Evolutionary conservation across 371 early-diverging fungal species (phyloP).

Genomic region (Apophysomyces elegans): DNA sequence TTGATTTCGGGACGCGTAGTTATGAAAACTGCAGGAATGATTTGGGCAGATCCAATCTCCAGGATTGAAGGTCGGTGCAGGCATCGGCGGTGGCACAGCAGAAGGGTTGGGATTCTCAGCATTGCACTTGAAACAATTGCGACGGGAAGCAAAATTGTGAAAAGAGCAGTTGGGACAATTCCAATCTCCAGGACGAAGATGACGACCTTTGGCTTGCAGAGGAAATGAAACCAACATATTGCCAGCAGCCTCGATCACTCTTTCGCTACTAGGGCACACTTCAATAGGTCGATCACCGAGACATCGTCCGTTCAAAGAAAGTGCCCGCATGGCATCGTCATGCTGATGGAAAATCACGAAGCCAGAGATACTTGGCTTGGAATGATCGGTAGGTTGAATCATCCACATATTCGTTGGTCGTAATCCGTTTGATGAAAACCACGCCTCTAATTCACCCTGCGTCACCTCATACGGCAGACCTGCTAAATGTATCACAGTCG

Average conservation of each 20-base stretch:
- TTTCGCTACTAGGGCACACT: slow-evolving; percentile 66
- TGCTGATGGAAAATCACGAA: slow-evolving; percentile 63
- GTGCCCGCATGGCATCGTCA: slow-evolving; percentile 64
- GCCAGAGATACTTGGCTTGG: slow-evolving; percentile 64
- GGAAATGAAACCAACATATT: slow-evolving; percentile 63
- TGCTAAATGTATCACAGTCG: slow-evolving; percentile 68
- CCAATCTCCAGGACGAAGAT: slow-evolving; percentile 76
- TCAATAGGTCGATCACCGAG: slow-evolving; percentile 71
- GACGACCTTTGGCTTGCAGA: slow-evolving; percentile 46
- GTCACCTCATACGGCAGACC: slow-evolving; percentile 67
- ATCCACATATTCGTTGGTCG: slow-evolving; percentile 61
- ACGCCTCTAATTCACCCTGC: slow-evolving; percentile 68
- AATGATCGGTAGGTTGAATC: slow-evolving; percentile 51
- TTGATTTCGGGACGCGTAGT: slow-evolving; percentile 55
- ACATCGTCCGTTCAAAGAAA: slow-evolving; percentile 68
- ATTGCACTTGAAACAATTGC: slow-evolving; percentile 74
- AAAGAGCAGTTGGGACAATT: slow-evolving; percentile 73
- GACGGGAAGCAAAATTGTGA: slow-evolving; percentile 77
- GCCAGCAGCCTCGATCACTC: slow-evolving; percentile 59
- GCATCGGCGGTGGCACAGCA: slow-evolving; percentile 22
- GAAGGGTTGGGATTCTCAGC: slow-evolving; percentile 49
- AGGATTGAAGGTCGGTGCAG: slow-evolving; percentile 34
- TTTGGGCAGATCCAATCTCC: slow-evolving; percentile 64
- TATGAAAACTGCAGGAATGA: slow-evolving; percentile 58
- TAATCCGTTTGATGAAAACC: slow-evolving; percentile 65